Base-by-base conservation (phyloP, 208 protist species). In the Crithidia brevicula region DNA sequence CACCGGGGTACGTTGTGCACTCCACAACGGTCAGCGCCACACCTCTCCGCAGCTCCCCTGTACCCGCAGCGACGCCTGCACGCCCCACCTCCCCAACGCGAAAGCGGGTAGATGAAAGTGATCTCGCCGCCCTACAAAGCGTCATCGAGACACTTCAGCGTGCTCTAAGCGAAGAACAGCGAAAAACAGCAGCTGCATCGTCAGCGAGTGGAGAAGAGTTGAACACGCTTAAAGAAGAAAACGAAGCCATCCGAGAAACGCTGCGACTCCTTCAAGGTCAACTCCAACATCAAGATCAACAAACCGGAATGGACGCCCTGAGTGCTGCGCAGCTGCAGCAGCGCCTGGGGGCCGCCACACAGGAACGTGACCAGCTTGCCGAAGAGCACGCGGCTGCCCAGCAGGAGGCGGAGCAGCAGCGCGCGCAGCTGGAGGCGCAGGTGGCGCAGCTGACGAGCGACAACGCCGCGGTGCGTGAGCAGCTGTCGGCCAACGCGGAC, bases 271-370 rank as follows among this genome's bases (percentile, higher is more conserved):
- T 65, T 30, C 47, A 56, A 31, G 7, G 8, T 6, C 66, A 72
- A 36, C 42, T 36, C 13, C 51, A 50, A 28, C 50, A 30, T 5
- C 27, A 58, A 1, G 62, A 66, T 3, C 28, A 46, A 8, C 45
- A 54, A 25, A 7, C 4, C 2, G 10, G 15, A 2, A 16, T 25
- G 4, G 20, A 61, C 13, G 13, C 30, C 16, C 51, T 62, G 0
- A 72, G 28, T 43, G 45, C 76, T 27, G 42, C 40, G 52, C 71
- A 77, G 51, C 65, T 70, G 13, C 64, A 77, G 51, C 52, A 66
- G 46, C 54, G 33, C 51, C 60, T 74, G 10, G 50, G 53, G 20
- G 43, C 28, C 3, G 57, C 59, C 36, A 52, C 47, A 6, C 22
- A 30, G 22, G 3, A 30, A 23, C 8, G 23, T 8, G 23, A 52